phyloP scores from a whole-genome alignment of 2,329 filamentous ascomycete genomes.

The Lojkania enalia region DNA sequence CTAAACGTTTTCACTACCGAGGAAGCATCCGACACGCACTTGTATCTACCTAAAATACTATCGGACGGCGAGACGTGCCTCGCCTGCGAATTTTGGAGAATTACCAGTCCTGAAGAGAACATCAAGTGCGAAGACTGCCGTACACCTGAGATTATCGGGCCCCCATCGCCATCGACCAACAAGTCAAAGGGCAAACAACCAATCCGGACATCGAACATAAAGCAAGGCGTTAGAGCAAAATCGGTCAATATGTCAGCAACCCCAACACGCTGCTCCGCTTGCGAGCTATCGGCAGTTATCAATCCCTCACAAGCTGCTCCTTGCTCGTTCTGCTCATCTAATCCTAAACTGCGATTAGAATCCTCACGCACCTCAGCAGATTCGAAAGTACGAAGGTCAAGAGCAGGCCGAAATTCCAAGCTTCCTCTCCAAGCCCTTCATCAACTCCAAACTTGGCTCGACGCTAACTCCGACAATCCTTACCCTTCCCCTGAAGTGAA shows the following conservation, averaged over 20 bases:
- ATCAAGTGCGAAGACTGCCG: conserved; percentile 29
- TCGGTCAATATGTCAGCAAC: not conserved
- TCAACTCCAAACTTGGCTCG: conserved; percentile 34
- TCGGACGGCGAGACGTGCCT: conserved; percentile 17
- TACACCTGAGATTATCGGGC: conserved; percentile 5
- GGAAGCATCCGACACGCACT: conserved; percentile 12
- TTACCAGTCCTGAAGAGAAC: conserved; percentile 25
- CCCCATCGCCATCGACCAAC: no score
- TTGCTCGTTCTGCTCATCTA: conserved; percentile 21
- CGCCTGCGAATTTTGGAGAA: conserved; percentile 29
- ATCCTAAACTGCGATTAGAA: conserved; percentile 15
- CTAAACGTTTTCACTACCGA: conserved; percentile 28
- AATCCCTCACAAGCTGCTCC: conserved; percentile 10
- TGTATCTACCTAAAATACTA: conserved; percentile 13
- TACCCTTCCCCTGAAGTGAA: conserved; percentile 38
- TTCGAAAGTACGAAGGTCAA: conserved; percentile 30
- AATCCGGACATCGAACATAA: conserved; percentile 3
- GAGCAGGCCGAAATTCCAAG: conserved; percentile 32
- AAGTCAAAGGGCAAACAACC: no score
- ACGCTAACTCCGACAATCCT: conserved; percentile 32
- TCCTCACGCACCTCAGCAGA: conserved; percentile 9
- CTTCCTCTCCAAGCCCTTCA: conserved; percentile 34
- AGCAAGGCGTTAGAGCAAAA: conserved; percentile 6
- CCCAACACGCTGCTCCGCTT: conserved; percentile 25
- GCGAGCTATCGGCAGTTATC: conserved; percentile 25